Evolutionary conservation across 164 flowering plant species (phyloP), one percentile per base, ranked within the genome.

Genomic region (Tinospora cordifolia): DNA sequence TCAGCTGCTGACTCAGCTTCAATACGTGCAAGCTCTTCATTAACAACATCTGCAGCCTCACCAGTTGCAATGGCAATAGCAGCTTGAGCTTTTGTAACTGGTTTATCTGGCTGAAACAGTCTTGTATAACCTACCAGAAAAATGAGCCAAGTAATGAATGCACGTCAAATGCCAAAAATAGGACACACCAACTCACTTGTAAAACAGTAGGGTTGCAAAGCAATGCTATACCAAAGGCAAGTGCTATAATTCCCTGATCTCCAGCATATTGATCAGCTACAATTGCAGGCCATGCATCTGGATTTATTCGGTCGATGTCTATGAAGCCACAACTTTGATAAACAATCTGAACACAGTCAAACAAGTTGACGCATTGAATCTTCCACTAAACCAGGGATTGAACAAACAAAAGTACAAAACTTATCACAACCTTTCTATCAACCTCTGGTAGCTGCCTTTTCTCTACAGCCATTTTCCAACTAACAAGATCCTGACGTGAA

Each of bases 1-100:
- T 95, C 97, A 63, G 99, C 97, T 82, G 87, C 81, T 21, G 90
- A 81, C 77, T 95, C 99, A 47, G 99, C 98, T 82, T 95, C 99
- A 41, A 95, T 95, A 41, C 99, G 96, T 72, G 97, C 83, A 59
- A 95, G 90, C 87, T 95, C 99, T 81, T 95, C 99, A 64, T 81
- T 82, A 8, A 95, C 99, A 66, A 87, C 71, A 47, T 91, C 97
- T 72, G 92, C 83, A 65, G 93, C 85, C 69, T 95, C 98, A 62
- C 99, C 91, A 54, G 84, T 87, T 40, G 94, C 84, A 77, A 95
- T 87, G 74, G 98, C 97, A 76, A 95, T 85, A 65, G 99, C 99
- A 74, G 97, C 98, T 80, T 92, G 99, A 71, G 92, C 97, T 74
- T 87, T 92, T 41, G 99, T 90, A 34, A 95, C 99, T 36, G 99